phyloP scores from a whole-genome alignment of 805 yeast genomes.

The Helenozyma baotianmanensis region DNA sequence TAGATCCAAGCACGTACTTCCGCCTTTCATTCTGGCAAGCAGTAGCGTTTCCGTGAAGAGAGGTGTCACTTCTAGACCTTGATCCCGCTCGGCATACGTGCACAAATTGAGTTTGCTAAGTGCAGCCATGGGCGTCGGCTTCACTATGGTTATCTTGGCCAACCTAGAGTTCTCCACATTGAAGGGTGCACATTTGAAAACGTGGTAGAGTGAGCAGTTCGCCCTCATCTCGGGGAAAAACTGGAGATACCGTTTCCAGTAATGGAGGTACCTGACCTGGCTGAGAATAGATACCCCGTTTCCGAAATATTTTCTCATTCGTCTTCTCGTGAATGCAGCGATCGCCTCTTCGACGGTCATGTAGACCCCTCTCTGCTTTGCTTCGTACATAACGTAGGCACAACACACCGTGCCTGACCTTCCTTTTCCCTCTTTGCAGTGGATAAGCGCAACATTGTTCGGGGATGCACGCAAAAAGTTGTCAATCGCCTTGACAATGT shows the following conservation, averaged over 20 bases:
- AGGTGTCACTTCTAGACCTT: conserved; percentile 3
- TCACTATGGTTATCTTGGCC: conserved; percentile 9
- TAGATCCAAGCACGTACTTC: conserved; percentile 5
- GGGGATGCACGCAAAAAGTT: conserved; percentile 30
- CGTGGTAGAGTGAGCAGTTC: conserved; percentile 7
- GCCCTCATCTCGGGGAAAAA: conserved; percentile 1
- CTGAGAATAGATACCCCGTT: conserved; percentile 68
- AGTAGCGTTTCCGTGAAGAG: conserved; percentile 5
- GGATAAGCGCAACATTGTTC: conserved; percentile 60
- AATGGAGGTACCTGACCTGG: conserved; percentile 63
- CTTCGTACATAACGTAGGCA: conserved; percentile 58
- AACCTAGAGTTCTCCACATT: conserved; percentile 5
- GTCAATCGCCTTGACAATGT: conserved; percentile 42
- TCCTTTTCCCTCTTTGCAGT: conserved; percentile 91
- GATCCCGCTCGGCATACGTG: conserved; percentile 6
- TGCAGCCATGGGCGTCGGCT: conserved; percentile 7
- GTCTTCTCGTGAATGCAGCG: conserved; percentile 45
- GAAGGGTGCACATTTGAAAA: conserved; percentile 3
- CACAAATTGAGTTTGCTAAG: conserved; percentile 9
- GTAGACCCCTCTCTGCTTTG: conserved; percentile 7
- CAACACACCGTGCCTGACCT: conserved; percentile 76
- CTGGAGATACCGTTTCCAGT: conserved; percentile 34
- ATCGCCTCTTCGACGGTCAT: conserved; percentile 43
- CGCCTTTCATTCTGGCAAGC: conserved; percentile 6
- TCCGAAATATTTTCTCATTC: conserved; percentile 56